These are phyloP conservation scores for Racocetra persica DNA, from an alignment of 371 early-diverging fungal genomes.

Conservation along the genomic window DNA sequence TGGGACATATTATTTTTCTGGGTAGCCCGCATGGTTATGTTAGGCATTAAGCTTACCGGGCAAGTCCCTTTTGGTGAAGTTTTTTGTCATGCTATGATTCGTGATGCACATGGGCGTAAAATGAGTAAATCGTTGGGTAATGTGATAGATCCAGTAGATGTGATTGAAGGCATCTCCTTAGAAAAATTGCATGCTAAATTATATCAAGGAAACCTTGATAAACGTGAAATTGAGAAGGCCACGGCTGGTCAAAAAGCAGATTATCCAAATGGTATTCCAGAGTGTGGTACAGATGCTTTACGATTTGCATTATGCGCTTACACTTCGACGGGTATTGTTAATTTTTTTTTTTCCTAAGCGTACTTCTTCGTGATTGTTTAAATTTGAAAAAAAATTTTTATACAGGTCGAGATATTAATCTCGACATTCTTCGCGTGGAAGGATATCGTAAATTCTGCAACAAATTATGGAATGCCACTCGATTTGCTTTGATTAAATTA, in stretches of 20 bases:
- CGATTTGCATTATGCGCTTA: constrained; percentile 97
- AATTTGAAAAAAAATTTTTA: constrained; percentile 2
- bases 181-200: constrained; percentile 83
- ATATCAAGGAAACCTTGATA: constrained; percentile 89
- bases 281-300: constrained; percentile 99
- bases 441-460: constrained; percentile 99
- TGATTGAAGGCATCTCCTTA: constrained; percentile 94
- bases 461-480: constrained; percentile 99
- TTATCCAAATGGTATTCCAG: constrained; percentile 98
- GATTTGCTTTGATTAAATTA: constrained; percentile 92
- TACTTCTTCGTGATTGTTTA: background rate
- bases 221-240: constrained; percentile 91
- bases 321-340: constrained; percentile 60
- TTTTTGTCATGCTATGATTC: constrained; percentile 98
- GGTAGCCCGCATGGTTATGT: constrained; percentile 99
- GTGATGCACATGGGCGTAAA: constrained; percentile 99
- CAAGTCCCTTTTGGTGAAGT: constrained; percentile 95
- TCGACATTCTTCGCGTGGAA: constrained; percentile 96
- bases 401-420: constrained; percentile 92
- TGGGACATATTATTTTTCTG: constrained; percentile 99
- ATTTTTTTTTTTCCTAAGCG: background rate
- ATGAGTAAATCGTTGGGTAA: constrained; percentile 99
- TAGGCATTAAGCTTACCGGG: constrained; percentile 95
- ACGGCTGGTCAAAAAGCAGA: constrained; percentile 89
- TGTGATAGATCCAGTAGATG: constrained; percentile 99